Evolutionary conservation across 768 basidiomycete genomes (phyloP), one percentile per base, ranked within the genome.

Genomic region (Hygrocybe coccinea): DNA sequence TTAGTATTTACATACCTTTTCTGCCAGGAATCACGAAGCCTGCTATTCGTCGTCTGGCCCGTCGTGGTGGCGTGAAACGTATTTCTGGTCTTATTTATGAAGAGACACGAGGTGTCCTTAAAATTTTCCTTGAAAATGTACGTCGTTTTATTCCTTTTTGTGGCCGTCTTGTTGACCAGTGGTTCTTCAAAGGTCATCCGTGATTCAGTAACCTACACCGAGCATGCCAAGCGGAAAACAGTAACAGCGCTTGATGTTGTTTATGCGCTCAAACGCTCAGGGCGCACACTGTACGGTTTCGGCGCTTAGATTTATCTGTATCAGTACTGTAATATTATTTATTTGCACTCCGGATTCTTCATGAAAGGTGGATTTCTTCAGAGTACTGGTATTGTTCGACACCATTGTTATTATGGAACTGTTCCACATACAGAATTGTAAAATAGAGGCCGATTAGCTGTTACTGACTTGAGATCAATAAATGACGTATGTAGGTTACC

Each of bases 21-120:
- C n/a, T n/a, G n/a, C 37, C 45, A 80, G 84, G 85, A 73, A 87
- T 87, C 71, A 88, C 85, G 57, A 87, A 87, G 77, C 87, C 87
- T 62, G 86, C 81, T 67, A 82, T 92, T 69, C 87, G 87, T 75
- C 89, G 90, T 78, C 86, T 92, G 57, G 90, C 90, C 41, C 87
- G 90, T 67, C 86, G 90, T 80, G 90, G 91, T 67, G 91, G 91
- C 83, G 90, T 93, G 62, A 93, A 92, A 78, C 87, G 86, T 85
- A 88, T 89, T 66, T 87, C 84, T 41, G 87, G 87, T 58, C 78
- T 90, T 57, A 90, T 91, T 70, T 91, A 91, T 69, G 91, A 93
- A 71, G 91, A 93, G 79, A 92, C 91, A 24, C 89, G 91, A 69
- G 89, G 90, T 74, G 91, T 91, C 11, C 78, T 93, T 59, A 93